Percentiles rank a stretch among this genome's conserved stretches.
These are phyloP conservation scores for Casaregolazyma suthepensis DNA, from an alignment of 1,139 yeast genomes.

Conservation along the genomic window DNA sequence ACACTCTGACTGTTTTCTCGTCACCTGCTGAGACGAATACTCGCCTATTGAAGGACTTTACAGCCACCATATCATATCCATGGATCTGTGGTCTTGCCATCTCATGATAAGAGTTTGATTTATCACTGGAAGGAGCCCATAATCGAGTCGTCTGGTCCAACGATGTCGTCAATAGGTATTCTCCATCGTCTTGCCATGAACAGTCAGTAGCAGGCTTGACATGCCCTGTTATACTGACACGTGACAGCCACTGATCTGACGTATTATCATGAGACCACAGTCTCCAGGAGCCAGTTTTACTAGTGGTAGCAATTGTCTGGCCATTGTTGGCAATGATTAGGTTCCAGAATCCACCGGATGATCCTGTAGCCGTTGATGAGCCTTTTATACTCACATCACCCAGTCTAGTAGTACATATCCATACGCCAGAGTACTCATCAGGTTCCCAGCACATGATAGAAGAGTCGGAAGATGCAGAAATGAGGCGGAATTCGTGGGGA, in stretches of 20 bases:
- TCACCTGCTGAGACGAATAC: conserved; percentile 92
- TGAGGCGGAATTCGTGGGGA: conserved; percentile 50
- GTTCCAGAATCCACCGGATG: conserved; percentile 96
- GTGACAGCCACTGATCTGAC: conserved; percentile 46
- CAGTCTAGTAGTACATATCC: conserved; percentile 75
- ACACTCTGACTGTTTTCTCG: conserved; percentile 84
- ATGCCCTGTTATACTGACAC: conserved; percentile 70
- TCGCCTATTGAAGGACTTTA: conserved; percentile 54
- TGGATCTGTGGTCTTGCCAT: conserved; percentile 97
- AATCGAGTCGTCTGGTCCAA: conserved; percentile 91
- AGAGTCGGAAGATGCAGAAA: conserved; percentile 91
- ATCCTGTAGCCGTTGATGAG: conserved; percentile 96
- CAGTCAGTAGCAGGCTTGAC: conserved; percentile 69
- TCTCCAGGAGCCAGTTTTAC: conserved; percentile 91
- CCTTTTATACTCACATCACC: conserved; percentile 96
- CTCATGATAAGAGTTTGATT: conserved; percentile 64
- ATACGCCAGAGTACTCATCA: conserved; percentile 78
- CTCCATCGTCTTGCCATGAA: conserved; percentile 63
- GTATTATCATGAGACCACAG: conserved; percentile 46
- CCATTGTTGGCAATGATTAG: conserved; percentile 65
- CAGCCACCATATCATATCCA: conserved; percentile 92
- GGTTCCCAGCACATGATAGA: conserved; percentile 96
- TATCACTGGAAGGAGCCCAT: conserved; percentile 42
- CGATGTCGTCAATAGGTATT: conserved; percentile 68
- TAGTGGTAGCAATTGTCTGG: conserved; percentile 46